Evolutionary conservation across 306 rosid species (phyloP).

Genomic region (Vigna nakashimae): DNA sequence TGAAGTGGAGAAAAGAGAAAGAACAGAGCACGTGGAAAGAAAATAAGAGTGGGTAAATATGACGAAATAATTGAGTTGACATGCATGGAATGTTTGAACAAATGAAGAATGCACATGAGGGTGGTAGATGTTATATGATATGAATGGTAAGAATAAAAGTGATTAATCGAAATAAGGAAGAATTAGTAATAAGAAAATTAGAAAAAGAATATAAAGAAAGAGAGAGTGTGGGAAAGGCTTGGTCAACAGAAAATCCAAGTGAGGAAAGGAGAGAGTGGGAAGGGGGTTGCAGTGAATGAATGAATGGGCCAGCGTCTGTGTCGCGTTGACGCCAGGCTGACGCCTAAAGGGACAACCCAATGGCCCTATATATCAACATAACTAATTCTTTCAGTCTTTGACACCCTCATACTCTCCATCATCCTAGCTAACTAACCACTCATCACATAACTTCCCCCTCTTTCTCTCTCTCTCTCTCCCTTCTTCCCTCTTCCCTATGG

Average conservation of each 20-base stretch:
- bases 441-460: too few relatives aligned
- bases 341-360: conserved; percentile 36
- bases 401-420: conserved; percentile 52
- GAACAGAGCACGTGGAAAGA: conserved; percentile 22
- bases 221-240: conserved; percentile 5
- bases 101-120: conserved; percentile 22
- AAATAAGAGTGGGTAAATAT: neutral
- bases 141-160: too few relatives aligned
- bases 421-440: conserved; percentile 38
- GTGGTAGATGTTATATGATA: too few relatives aligned
- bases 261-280: neutral
- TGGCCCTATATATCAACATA: conserved; percentile 37
- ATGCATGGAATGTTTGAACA: conserved; percentile 19
- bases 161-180: too few relatives aligned
- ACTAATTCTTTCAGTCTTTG: conserved; percentile 48
- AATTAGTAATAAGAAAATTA: too few relatives aligned
- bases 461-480: neutral
- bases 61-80: neutral
- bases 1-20: neutral
- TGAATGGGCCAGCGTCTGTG: conserved; percentile 43
- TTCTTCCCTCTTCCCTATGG: conserved; percentile 30
- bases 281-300: neutral
- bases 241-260: conserved; percentile 50
- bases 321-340: conserved; percentile 68
- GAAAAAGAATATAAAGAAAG: too few relatives aligned